phyloP scores from a whole-genome alignment of 2,329 filamentous ascomycete genomes.

The Magnaporthales sp. region DNA sequence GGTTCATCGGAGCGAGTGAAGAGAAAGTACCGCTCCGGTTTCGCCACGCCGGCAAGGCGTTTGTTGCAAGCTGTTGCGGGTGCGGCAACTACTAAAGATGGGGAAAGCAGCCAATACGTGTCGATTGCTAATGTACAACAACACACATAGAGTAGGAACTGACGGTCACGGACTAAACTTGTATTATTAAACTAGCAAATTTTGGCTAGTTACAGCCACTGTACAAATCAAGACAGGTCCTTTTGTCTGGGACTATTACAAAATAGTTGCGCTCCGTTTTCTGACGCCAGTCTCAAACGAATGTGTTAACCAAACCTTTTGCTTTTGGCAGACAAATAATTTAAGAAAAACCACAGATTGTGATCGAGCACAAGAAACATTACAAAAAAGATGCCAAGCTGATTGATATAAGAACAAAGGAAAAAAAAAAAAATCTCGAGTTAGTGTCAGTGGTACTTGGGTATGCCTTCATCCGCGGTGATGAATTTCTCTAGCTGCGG shows the following conservation, averaged over 20 bases:
- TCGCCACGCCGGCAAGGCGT: neutral
- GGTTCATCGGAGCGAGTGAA: neutral
- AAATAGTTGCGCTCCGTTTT: neutral
- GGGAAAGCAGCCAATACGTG: neutral
- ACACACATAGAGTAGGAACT: neutral
- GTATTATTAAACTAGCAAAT: neutral
- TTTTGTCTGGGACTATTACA: neutral
- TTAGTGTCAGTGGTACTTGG: neutral
- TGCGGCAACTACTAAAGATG: neutral
- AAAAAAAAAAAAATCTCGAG: neutral
- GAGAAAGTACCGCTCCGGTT: neutral
- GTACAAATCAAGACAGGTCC: neutral
- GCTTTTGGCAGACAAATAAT: neutral
- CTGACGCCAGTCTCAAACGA: neutral
- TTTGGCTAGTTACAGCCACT: neutral
- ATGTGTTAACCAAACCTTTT: neutral
- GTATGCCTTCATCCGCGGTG: slow-evolving; percentile 5
- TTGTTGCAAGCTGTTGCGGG: neutral
- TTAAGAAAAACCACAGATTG: neutral
- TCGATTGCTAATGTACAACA: neutral
- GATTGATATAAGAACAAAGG: neutral
- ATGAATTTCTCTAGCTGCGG: slow-evolving; percentile 7
- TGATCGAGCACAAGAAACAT: neutral
- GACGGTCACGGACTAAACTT: neutral
- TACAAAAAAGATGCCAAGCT: neutral